Evolutionary conservation across 805 yeast species (phyloP), one percentile per base, ranked within the genome.

Genomic region (Nakazawaea ambrosiae): DNA sequence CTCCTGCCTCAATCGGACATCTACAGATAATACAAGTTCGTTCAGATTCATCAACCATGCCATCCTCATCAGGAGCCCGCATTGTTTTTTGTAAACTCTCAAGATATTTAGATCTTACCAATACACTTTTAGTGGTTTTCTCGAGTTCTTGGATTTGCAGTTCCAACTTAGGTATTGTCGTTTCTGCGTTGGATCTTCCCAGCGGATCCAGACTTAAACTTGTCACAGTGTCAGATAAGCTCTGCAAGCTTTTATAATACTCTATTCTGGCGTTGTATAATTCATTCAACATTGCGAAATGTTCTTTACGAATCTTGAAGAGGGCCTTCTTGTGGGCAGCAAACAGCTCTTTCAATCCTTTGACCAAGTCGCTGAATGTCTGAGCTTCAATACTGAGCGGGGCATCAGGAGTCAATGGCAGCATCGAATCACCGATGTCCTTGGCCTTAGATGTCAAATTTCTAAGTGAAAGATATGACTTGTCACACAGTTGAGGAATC

Each of bases 181-280:
- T 8, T n/a, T 5, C 7, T 7, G 7, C 10, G 24, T 22, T 10
- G 10, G 10, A 19, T 3, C 22, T 24, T 3, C 31, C 39, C 11
- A 34, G 34, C 4, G 23, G 19, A 10, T 34, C 19, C 12, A 65
- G 55, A 18, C 61, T 63, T 37, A 73, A 61, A 7, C 74, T 68
- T 6, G 70, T 70, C 25, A 90, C 89, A 29, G 78, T 78, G 57
- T 92, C 97, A 0, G 97, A 87, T 18, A 89, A 70, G 36, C 70
- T 80, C 56, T 92, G 98, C 22, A 92, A 67, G 43, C 86, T 89
- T 48, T 78, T 77, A 61, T 80, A 92, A 55, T 89, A 92, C 30
- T 73, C 82, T 27, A 90, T 71, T 36, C 90, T 75, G n/a, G 78
- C 63, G 57, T 90, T 92, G 60, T 79, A 90, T 1, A 84, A 69